Base-by-base conservation (phyloP, 345 rosid genomes). In the Eucalyptus viminalis region DNA sequence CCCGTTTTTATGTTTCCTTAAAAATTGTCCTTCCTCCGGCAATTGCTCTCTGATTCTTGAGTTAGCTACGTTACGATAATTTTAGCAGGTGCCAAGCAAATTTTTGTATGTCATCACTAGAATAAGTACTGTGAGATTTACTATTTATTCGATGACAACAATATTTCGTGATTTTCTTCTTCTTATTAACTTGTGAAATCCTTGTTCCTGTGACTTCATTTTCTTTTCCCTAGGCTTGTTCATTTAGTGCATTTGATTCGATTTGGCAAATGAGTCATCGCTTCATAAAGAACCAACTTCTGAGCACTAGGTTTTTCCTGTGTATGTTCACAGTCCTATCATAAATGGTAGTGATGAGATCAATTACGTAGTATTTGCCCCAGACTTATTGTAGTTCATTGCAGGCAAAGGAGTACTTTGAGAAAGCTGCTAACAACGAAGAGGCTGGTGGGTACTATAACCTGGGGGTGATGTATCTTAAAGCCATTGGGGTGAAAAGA, bases 341-440 rank as follows among this genome's bases (percentile, higher is more conserved):
- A 0, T 43, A 37, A 19, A 72, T 72, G 80, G 44, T 10, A 8
- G 22, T 69, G 83, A 72, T 37, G 83, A 37, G 83, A 72, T 72
- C 81, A 37, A 72, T 72, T 72, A 37, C 3, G 12, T 72, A 72
- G 14, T 72, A 37, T 37, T 72, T 72, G 83, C 83, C 45, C 45
- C 25, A 11, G 25, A 37, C 45, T 72, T 72, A 37, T 11, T 19
- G 83, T 37, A 37, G 6, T 72, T 37, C 31, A 29, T 90, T 91
- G 86, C 92, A 98, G 99, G 99, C 99, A 81, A 98, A 92, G 91
- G 98, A 97, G 89, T 98, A 95, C 91, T 98, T 98, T 91, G 97
- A 96, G 92, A 96, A 93, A 94, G 99, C 99, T 86, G 99, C 95
- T 76, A 95, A 93, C 25, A 94, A 94, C 86, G 96, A 96, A 0